These are phyloP conservation scores for Claviceps spartinae DNA, from an alignment of 2,329 filamentous ascomycete genomes.

Conservation along the genomic window DNA sequence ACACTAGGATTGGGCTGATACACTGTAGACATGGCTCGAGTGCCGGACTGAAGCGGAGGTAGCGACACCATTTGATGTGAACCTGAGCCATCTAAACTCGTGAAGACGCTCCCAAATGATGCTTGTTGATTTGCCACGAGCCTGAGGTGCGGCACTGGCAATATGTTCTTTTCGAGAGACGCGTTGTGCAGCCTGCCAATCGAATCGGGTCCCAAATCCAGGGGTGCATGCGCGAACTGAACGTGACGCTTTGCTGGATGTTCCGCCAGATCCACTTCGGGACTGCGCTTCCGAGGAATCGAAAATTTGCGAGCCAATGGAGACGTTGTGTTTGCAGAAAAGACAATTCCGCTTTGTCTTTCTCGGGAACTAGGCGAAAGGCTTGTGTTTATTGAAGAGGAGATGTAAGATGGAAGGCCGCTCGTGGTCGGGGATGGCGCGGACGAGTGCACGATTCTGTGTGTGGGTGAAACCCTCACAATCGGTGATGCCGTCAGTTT, in stretches of 20 bases:
- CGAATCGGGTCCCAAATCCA: constrained; percentile 6
- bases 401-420: constrained; percentile 21
- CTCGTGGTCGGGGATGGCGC: constrained; percentile 34
- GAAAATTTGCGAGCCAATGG: constrained; percentile 35
- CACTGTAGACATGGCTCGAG: constrained; percentile 63
- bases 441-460: constrained; percentile 29
- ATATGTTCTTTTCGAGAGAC: constrained; percentile 25
- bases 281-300: constrained; percentile 35
- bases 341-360: constrained; percentile 25
- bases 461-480: constrained; percentile 26
- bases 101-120: constrained; percentile 25
- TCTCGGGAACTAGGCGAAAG: constrained; percentile 28
- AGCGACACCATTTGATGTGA: constrained; percentile 34
- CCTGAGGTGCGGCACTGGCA: constrained; percentile 60
- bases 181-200: constrained; percentile 11
- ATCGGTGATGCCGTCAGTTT: constrained; percentile 28
- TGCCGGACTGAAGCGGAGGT: constrained; percentile 45
- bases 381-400: constrained; percentile 19
- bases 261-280: constrained; percentile 36
- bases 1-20: constrained; percentile 43
- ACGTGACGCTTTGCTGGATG: constrained; percentile 40
- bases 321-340: constrained; percentile 29
- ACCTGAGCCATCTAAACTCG: constrained; percentile 23
- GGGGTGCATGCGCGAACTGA: constrained; percentile 11
- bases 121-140: constrained; percentile 39